Evolutionary conservation across 139 green algal genomes (phyloP), one percentile per base, ranked within the genome.

Genomic region (Haematococcus sp.): DNA sequence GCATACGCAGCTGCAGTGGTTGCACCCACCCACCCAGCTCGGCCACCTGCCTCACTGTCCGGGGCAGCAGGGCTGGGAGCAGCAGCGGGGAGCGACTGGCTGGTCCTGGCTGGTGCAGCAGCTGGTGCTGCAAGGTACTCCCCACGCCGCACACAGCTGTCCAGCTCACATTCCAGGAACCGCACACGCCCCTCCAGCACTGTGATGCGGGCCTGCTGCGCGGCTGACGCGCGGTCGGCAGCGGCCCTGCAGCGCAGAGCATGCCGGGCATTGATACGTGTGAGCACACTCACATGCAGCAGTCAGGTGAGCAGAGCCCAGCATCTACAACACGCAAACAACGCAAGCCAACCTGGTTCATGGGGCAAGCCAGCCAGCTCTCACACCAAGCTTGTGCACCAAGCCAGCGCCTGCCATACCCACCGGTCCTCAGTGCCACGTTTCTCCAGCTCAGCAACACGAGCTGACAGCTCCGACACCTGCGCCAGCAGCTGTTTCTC

Each of bases 151-250:
- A 71, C 76, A 56, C 56, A 78, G 25, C 44, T 34, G 25, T 74
- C 70, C 55, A 88, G 22, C 63, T 84, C 68, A 71, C 78, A 81
- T 43, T 91, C 86, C 55, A 91, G 54, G 69, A 88, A 87, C 22
- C 78, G 79, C 17, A 91, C 63, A 0, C 81, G 79, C 0, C 83
- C 86, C 59, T 91, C 86, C 44, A 91, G 74, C 5, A 91, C 61
- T 7, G 83, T 89, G n/a, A 88, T 67, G 3, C 76, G 71, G 0
- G 86, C 86, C 40, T 79, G 56, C 27, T 79, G 59, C 25, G 54
- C 15, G 11, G 40, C 7, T 49, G 40, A 49, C 15, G 52, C 19
- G 52, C 52, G 52, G 9, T 25, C 52, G 22, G 23, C 23, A 11
- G 22, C 20, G 19, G 52, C 52, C 20, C 22, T 61, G 52, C 52